phyloP scores from a whole-genome alignment of 192 early-diverging fungal species.

The Backusella westeae region DNA sequence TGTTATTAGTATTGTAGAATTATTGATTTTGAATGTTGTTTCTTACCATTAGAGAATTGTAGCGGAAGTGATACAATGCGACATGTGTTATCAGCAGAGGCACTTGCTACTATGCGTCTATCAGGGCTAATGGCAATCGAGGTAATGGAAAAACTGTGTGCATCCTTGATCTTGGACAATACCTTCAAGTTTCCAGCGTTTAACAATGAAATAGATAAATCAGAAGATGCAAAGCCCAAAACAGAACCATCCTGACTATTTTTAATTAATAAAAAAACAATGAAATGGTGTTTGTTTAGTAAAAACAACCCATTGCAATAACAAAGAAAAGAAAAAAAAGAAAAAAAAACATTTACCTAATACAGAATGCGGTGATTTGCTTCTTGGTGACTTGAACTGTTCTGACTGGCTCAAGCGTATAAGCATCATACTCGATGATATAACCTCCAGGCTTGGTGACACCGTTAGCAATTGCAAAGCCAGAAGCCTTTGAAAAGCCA shows the following conservation, averaged over 20 bases:
- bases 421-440: conserved; percentile 59
- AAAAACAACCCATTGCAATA: neutral
- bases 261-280: neutral
- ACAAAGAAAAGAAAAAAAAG: neutral
- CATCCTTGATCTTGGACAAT: conserved; percentile 58
- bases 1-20: too few species aligned
- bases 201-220: conserved; percentile 67
- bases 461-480: conserved; percentile 68
- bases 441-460: conserved; percentile 50
- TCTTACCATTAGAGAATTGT: conserved; percentile 20
- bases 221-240: conserved; percentile 71
- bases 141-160: conserved; percentile 82
- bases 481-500: conserved; percentile 47
- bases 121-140: conserved; percentile 69
- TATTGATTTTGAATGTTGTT: neutral
- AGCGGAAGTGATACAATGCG: conserved; percentile 58
- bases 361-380: conserved; percentile 64
- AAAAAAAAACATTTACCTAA: conserved; percentile 47
- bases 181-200: conserved; percentile 47
- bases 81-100: conserved; percentile 79
- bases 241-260: conserved; percentile 66
- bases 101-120: conserved; percentile 67
- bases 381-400: conserved; percentile 48
- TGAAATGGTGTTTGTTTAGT: neutral
- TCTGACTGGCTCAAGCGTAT: conserved; percentile 52